phyloP scores from a whole-genome alignment of 176 grass and related monocot species.

The Saccharum spontaneum region DNA sequence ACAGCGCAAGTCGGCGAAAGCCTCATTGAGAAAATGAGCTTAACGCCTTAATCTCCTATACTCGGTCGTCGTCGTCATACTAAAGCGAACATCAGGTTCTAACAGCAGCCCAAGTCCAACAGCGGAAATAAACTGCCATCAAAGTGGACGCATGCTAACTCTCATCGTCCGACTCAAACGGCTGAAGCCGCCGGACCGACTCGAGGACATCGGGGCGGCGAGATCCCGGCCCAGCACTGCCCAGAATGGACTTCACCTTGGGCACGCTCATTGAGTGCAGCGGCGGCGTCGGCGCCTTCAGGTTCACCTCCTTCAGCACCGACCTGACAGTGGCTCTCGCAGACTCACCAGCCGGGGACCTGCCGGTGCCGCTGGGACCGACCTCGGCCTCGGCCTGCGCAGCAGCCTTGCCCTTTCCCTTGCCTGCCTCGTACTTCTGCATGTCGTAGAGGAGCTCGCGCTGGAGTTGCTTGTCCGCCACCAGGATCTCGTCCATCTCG shows the following conservation, averaged over 20 bases:
- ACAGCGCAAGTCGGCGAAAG: too few species aligned
- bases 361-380: conserved; percentile 32
- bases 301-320: conserved; percentile 75
- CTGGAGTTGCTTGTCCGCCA: conserved; percentile 92
- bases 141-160: conserved; percentile 20
- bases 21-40: too few species aligned
- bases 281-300: conserved; percentile 44
- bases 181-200: conserved; percentile 57
- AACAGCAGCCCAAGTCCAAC: background rate
- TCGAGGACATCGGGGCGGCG: conserved; percentile 39
- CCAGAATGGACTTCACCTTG: conserved; percentile 61
- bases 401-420: conserved; percentile 45
- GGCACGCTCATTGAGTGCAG: conserved; percentile 71
- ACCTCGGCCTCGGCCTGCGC: conserved; percentile 5
- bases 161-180: conserved; percentile 78
- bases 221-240: background rate
- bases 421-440: conserved; percentile 64
- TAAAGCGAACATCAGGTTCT: background rate
- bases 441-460: conserved; percentile 93
- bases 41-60: too few species aligned
- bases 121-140: background rate
- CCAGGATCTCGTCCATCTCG: conserved; percentile 91
- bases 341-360: conserved; percentile 32
- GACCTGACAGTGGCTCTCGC: conserved; percentile 52
- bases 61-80: background rate